These are phyloP conservation scores for Gaertneriomyces semiglobifer DNA, from an alignment of 192 early-diverging fungal species.

Conservation along the genomic window DNA sequence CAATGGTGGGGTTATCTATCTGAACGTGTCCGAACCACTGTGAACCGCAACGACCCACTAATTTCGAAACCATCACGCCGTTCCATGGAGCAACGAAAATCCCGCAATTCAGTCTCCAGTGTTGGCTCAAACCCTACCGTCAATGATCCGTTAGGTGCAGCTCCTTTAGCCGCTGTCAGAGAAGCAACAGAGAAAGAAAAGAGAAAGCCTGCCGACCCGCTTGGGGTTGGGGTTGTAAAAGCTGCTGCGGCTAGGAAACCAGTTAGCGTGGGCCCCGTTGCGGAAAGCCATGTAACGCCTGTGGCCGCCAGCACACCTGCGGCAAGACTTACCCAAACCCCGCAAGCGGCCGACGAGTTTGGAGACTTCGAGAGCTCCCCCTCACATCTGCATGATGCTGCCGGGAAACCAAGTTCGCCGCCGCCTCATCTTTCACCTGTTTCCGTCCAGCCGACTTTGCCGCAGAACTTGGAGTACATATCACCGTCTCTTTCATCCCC, in stretches of 20 bases:
- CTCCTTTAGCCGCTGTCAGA: constrained; percentile 13
- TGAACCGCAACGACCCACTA: background rate
- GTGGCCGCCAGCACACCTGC: background rate
- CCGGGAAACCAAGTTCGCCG: background rate
- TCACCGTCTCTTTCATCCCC: background rate
- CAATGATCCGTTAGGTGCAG: background rate
- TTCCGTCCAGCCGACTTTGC: background rate
- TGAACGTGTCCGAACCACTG: constrained; percentile 21
- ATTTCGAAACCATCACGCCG: background rate
- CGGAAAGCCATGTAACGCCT: too few relatives aligned
- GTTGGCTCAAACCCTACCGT: background rate
- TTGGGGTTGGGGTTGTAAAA: background rate
- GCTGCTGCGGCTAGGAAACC: too few relatives aligned
- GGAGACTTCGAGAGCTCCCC: background rate
- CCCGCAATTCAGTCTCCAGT: background rate
- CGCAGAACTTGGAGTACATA: background rate
- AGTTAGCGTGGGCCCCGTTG: too few relatives aligned
- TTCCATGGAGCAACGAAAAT: background rate
- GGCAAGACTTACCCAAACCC: background rate
- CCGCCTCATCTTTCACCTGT: background rate
- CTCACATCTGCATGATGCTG: background rate
- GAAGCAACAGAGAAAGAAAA: background rate
- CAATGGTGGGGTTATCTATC: constrained; percentile 40
- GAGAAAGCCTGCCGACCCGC: constrained; percentile 1
- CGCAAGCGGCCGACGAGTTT: constrained; percentile 1